A percentile compares a stretch with the other conserved stretches of the same genome.
These are phyloP conservation scores for Rhodotorula kratochvilovae DNA, from an alignment of 768 basidiomycete genomes.

Conservation along the genomic window DNA sequence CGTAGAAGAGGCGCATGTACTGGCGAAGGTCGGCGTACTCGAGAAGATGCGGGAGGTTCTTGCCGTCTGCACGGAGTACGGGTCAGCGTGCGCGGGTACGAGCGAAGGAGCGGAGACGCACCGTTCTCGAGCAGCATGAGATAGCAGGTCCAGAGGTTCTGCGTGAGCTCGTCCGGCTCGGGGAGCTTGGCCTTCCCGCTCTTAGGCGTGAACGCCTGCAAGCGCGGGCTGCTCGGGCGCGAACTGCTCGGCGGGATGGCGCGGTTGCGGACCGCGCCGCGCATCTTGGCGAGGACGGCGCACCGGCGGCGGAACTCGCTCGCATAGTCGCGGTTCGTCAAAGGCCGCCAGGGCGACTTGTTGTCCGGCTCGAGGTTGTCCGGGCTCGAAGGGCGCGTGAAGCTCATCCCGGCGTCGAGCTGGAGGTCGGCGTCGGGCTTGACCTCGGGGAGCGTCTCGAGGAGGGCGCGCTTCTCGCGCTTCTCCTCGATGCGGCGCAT, in stretches of 20 bases:
- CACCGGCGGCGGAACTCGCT: slow-evolving; percentile 65
- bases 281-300: slow-evolving; percentile 58
- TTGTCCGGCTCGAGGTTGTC: slow-evolving; percentile 42
- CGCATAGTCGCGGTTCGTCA: slow-evolving; percentile 54
- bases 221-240: slow-evolving; percentile 29
- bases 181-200: slow-evolving; percentile 6
- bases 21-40: slow-evolving; percentile 41
- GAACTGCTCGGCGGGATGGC: slow-evolving; percentile 46
- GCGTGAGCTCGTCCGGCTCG: slow-evolving; percentile 40
- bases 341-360: slow-evolving; percentile 50
- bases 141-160: slow-evolving; percentile 63
- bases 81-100: background rate
- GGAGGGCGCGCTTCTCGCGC: slow-evolving; percentile 31
- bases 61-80: slow-evolving; percentile 7
- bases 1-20: slow-evolving; percentile 46
- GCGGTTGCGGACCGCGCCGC: slow-evolving; percentile 44
- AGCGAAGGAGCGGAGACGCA: slow-evolving; percentile 13
- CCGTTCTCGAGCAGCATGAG: slow-evolving; percentile 75
- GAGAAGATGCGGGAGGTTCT: slow-evolving; percentile 37
- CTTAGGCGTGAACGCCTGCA: slow-evolving; percentile 31
- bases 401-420: slow-evolving; percentile 11
- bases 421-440: slow-evolving; percentile 28
- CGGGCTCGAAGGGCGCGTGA: slow-evolving; percentile 30
- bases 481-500: slow-evolving; percentile 29
- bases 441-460: slow-evolving; percentile 15